Conservation (phyloP, 805 yeast species). For the Cyberlindnera misumaiensis region DNA sequence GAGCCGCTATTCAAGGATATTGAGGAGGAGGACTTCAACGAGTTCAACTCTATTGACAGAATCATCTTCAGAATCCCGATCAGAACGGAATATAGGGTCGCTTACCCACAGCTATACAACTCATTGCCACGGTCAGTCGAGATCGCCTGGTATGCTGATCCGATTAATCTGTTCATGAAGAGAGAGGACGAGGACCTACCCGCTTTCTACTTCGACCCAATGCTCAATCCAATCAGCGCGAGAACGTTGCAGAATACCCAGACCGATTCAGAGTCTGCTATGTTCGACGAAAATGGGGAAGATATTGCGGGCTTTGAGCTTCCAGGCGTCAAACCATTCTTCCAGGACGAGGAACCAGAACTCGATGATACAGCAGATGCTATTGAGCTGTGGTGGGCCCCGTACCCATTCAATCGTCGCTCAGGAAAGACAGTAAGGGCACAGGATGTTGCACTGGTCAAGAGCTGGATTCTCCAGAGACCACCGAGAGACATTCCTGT, state of each 20-base stretch:
- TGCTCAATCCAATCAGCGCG: conserved; percentile 48
- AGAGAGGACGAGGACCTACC: conserved; percentile 40
- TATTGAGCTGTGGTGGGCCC: conserved; percentile 68
- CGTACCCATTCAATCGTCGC: conserved; percentile 76
- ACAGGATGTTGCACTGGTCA: conserved; percentile 81
- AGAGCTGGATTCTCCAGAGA: conserved; percentile 72
- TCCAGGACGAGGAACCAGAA: conserved; percentile 38
- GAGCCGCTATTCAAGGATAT: conserved; percentile 73
- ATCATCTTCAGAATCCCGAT: conserved; percentile 73
- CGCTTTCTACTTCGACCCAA: conserved; percentile 49
- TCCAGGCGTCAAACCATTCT: conserved; percentile 44
- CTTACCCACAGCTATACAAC: conserved; percentile 81
- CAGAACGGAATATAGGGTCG: conserved; percentile 78
- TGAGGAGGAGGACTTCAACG: conserved; percentile 73
- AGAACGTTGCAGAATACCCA: conserved; percentile 21
- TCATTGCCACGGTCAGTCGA: conserved; percentile 63
- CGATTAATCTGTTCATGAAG: conserved; percentile 44
- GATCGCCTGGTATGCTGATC: conserved; percentile 57
- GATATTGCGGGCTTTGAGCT: conserved; percentile 35
- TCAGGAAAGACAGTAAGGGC: conserved; percentile 73
- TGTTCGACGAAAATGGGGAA: conserved; percentile 26
- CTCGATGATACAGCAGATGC: conserved; percentile 49
- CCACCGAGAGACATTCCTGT: conserved; percentile 56
- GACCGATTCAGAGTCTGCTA: conserved; percentile 18
- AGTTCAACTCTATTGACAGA: conserved; percentile 84